Percentiles rank a stretch among this genome's conserved stretches.
These are phyloP conservation scores for Cladosporium sp. DNA, from an alignment of 2,329 filamentous ascomycete species.

Conservation along the genomic window DNA sequence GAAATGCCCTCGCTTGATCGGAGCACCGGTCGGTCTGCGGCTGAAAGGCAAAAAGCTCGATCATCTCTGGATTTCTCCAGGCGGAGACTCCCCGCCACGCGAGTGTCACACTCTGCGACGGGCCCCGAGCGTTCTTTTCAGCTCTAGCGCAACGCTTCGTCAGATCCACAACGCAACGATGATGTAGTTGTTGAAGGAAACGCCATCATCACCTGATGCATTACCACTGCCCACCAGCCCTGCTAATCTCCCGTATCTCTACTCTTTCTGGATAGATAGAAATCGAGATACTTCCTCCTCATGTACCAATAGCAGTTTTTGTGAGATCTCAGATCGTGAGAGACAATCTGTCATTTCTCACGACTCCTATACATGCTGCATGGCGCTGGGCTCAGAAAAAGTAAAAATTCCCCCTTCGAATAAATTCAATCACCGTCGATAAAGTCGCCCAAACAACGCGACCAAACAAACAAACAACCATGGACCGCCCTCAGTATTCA, in stretches of 20 bases:
- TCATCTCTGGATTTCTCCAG: not conserved
- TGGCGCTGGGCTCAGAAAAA: not conserved
- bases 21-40: not conserved
- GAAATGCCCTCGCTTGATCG: not conserved
- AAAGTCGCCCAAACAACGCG: not conserved
- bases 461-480: not conserved
- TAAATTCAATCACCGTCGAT: not conserved
- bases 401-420: not conserved
- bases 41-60: not conserved
- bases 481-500: constrained; percentile 4
- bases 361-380: not conserved
- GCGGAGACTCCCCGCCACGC: not conserved
- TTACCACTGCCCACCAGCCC: not conserved
- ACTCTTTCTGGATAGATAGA: not conserved
- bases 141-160: constrained; percentile 7
- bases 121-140: not conserved
- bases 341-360: not conserved
- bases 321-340: not conserved
- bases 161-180: constrained; percentile 14
- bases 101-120: not conserved
- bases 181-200: constrained; percentile 8
- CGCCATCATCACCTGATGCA: constrained; percentile 8
- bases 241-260: not conserved
- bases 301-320: not conserved
- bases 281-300: not conserved